These are phyloP conservation scores for Dendrobium huoshanense DNA, from an alignment of 106 monocot genomes.

Conservation along the genomic window DNA sequence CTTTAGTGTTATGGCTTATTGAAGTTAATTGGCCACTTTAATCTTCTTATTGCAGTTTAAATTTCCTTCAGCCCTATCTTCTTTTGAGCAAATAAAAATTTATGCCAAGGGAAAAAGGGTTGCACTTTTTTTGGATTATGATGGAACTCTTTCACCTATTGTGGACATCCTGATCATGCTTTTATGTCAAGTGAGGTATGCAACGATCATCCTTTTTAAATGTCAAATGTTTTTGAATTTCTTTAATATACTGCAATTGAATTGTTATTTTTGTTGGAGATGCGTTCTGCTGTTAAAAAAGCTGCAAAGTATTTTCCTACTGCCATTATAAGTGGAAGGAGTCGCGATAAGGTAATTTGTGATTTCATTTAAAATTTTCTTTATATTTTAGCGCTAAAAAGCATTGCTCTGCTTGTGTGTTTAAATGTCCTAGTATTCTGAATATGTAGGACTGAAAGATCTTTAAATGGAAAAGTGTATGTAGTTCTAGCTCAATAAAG, in stretches of 20 bases:
- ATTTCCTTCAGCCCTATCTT: constrained; percentile 71
- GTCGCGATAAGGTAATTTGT: constrained; percentile 60
- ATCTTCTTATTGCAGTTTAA: constrained; percentile 35
- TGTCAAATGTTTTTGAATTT: neutral
- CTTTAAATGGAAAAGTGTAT: neutral
- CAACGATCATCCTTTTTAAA: neutral
- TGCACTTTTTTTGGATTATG: constrained; percentile 87
- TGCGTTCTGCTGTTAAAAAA: constrained; percentile 66
- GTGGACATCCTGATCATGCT: constrained; percentile 81
- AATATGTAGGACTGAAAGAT: constrained; percentile 66
- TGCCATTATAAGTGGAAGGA: constrained; percentile 82
- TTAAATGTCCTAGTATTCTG: constrained; percentile 45
- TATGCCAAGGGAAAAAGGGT: constrained; percentile 56
- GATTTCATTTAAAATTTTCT: neutral
- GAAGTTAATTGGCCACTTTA: neutral
- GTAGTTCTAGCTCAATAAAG: neutral
- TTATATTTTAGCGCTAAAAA: neutral
- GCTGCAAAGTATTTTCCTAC: constrained; percentile 66
- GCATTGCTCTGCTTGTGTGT: neutral
- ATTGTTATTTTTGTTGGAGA: constrained; percentile 25
- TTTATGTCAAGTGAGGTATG: constrained; percentile 71
- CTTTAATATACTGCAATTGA: neutral
- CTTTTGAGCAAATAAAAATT: constrained; percentile 57
- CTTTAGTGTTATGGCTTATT: neutral
- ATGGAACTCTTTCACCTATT: constrained; percentile 91